Base-by-base conservation (phyloP, 2,329 filamentous ascomycete genomes). In the Sclerotinia glacialis region DNA sequence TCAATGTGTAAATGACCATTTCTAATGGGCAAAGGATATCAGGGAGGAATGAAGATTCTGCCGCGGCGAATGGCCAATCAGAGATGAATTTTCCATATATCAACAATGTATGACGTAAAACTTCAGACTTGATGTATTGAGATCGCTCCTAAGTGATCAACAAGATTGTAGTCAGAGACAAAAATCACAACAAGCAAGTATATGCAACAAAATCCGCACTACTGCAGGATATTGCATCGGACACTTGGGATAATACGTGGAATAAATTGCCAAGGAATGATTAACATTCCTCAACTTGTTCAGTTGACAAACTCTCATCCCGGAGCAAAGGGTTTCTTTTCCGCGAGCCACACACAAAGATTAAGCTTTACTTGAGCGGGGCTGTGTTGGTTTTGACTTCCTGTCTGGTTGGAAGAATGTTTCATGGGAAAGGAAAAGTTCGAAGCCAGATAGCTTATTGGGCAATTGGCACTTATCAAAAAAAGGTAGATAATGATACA, bases 311-410 rank as follows among this genome's bases (percentile, higher is more conserved):
- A 2, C 37, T 54, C 1, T 34, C 52, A 37, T 18, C 31, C 26
- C 40, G 55, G 40, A 44, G 11, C 18, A 59, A 59, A 59, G 42
- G 18, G 42, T 9, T 34, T 53, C 21, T 53, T 40, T 40, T 40
- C 37, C 37, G 50, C 26, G 28, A 21, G 50, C 26, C 50, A 53
- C 31, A 53, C 16, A 47, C 11, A 11, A 3, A n/a, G n/a, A 31
- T 47, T 47, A 47, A 59, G 42, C 26, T 59, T 47, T 34, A 11
- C 18, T 53, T 59, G 26, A 9, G 56, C 42, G 56, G 28, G 56
- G 42, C 11, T n/a, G 42, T 47, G 34, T 23, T 42, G 34, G 37
- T 14, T 11, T 12, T 55, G 8, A 23, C 34, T 3, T 40, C 12
- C 21, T 46, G 8, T 18, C 18, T 52, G 23, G 12, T 52, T 52